Evolutionary conservation across 352 stramenopile species (phyloP).

Genomic region (Aphanomyces cochlioides): DNA sequence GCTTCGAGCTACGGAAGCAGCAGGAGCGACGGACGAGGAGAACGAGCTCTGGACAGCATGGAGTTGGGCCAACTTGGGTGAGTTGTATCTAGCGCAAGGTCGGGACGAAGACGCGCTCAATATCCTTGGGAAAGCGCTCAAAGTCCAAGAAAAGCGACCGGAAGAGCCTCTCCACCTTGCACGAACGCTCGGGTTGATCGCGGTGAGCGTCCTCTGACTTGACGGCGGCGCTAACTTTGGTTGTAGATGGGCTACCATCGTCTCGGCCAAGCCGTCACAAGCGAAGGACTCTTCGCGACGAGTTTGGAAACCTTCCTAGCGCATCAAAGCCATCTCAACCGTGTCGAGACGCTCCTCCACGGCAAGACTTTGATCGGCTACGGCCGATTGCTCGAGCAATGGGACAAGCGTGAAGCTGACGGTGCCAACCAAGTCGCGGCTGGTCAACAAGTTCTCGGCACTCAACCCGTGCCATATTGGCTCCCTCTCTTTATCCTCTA

Average conservation of each 20-base stretch:
- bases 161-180: neutral
- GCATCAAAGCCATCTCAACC: neutral
- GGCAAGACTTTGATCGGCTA: slow-evolving; percentile 24
- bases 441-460: no score
- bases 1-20: neutral
- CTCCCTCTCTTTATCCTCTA: no score
- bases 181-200: slow-evolving; percentile 22
- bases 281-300: slow-evolving; percentile 26
- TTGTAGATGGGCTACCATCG: slow-evolving; percentile 27
- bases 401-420: slow-evolving; percentile 28
- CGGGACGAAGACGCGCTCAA: slow-evolving; percentile 19
- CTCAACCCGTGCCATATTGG: no score
- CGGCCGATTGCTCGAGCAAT: slow-evolving; percentile 19
- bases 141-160: slow-evolving; percentile 8
- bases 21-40: neutral
- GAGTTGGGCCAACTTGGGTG: slow-evolving; percentile 5
- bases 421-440: neutral
- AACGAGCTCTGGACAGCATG: no score
- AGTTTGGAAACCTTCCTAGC: slow-evolving; percentile 13
- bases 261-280: slow-evolving; percentile 24
- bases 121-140: slow-evolving; percentile 15
- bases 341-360: neutral
- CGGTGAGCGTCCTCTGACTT: neutral
- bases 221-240: neutral
- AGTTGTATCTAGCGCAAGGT: slow-evolving; percentile 16